Evolutionary conservation across 192 early-diverging fungal genomes (phyloP).

Genomic region (Pilobolus umbonatus): DNA sequence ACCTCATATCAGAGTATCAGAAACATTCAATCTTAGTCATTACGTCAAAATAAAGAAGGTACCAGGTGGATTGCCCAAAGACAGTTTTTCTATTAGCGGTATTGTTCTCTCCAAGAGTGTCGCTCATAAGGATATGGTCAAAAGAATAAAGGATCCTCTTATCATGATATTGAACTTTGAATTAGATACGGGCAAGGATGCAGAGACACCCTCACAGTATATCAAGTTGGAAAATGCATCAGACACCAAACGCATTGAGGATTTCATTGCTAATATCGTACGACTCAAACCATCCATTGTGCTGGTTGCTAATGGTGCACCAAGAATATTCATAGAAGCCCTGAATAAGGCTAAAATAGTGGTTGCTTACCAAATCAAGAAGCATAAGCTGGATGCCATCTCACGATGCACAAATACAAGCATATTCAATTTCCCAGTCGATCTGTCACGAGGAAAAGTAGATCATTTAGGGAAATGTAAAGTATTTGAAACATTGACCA

Average conservation of each 20-base stretch:
- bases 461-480: slow-evolving; percentile 67
- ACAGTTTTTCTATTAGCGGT: slow-evolving; percentile 81
- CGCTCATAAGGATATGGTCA: slow-evolving; percentile 87
- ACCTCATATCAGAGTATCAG: slow-evolving; percentile 65
- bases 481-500: slow-evolving; percentile 70
- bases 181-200: neutral
- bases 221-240: slow-evolving; percentile 57
- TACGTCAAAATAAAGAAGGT: slow-evolving; percentile 96
- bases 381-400: slow-evolving; percentile 72
- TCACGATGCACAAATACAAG: slow-evolving; percentile 82
- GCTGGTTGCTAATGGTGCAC: slow-evolving; percentile 71
- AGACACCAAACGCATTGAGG: slow-evolving; percentile 76
- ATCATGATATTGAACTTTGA: slow-evolving; percentile 67
- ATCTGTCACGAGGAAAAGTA: slow-evolving; percentile 58
- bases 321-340: slow-evolving; percentile 76
- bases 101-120: slow-evolving; percentile 89
- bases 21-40: slow-evolving; percentile 80
- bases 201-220: neutral
- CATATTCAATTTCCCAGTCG: slow-evolving; percentile 76
- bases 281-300: slow-evolving; percentile 76
- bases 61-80: slow-evolving; percentile 72
- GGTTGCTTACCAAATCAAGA: slow-evolving; percentile 82
- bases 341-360: slow-evolving; percentile 72
- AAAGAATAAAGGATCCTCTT: slow-evolving; percentile 58
- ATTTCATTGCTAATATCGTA: slow-evolving; percentile 71